Base-by-base conservation (phyloP, 495 filamentous ascomycete species). In the Penicillium bialowiezense region DNA sequence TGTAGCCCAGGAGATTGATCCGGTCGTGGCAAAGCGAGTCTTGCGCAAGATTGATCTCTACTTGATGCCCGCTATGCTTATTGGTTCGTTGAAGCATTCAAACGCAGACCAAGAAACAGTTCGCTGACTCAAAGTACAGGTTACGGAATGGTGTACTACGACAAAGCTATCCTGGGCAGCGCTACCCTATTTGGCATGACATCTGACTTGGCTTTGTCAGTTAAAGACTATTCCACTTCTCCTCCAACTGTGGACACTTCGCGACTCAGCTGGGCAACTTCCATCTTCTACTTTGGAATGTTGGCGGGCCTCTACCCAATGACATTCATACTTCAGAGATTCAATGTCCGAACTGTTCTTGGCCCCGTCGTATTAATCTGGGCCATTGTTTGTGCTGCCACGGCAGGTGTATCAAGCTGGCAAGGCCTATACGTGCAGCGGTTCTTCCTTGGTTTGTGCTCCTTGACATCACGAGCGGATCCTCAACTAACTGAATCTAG, bases 231-330 rank as follows among this genome's bases (percentile, higher is more conserved):
- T 48, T 69, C 75, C 7, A 82, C 74, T 1, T 71, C 62, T 15
- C 83, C 84, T 0, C 71, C 82, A 0, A 71, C 72, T 2, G 78
- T 70, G 17, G 74, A 83, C 54, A 86, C 86, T 6, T 75, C 76
- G 0, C 76, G 85, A 10, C 74, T 89, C 23, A 82, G 78, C 52
- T 89, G 85, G 87, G 86, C 86, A 14, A 88, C 84, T 0, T 88
- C 84, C 1, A 71, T 89, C 59, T 90, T 90, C 69, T 90, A 89
- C 68, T 89, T 90, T 54, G 86, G 86, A 19, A 85, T 87, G 83
- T 73, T 90, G 12, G 82, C 78, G 2, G 87, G 86, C 1, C 66
- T 85, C 13, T 90, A 87, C 56, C 87, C 85, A 9, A 82, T 89
- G 80, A 83, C 84, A 1, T 85, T 84, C 44, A 66, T 78, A 7